Conservation (phyloP, 1,284 basidiomycete species). For the Thelephora terrestris region DNA sequence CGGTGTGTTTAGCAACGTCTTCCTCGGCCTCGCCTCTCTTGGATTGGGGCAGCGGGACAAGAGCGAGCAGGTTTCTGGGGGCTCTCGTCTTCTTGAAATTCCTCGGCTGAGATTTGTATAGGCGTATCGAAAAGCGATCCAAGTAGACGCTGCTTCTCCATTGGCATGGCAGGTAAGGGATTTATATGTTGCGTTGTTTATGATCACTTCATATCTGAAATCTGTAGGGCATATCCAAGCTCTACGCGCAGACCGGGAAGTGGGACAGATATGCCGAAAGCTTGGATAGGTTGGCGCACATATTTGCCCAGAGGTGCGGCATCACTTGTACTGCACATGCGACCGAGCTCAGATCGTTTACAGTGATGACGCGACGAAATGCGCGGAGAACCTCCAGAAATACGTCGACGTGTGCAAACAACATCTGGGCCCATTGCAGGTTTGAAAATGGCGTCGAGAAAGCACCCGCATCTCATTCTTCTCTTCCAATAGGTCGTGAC, state of each 20-base stretch:
- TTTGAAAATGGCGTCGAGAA: background rate
- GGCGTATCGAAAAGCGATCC: slow-evolving; percentile 69
- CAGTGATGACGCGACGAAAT: slow-evolving; percentile 72
- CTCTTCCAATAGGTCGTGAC: slow-evolving; percentile 44
- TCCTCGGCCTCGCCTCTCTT: slow-evolving; percentile 66
- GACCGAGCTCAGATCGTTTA: slow-evolving; percentile 2
- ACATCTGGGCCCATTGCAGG: slow-evolving; percentile 8
- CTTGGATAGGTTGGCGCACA: slow-evolving; percentile 40
- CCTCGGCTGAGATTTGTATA: slow-evolving; percentile 21
- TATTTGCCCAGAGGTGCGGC: slow-evolving; percentile 49
- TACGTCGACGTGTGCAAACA: slow-evolving; percentile 49
- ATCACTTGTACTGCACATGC: slow-evolving; percentile 1
- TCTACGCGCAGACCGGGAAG: slow-evolving; percentile 54
- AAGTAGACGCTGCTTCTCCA: slow-evolving; percentile 50
- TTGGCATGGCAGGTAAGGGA: slow-evolving; percentile 68
- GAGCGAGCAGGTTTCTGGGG: slow-evolving; percentile 66
- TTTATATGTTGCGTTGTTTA: background rate
- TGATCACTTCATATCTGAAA: slow-evolving; percentile 1
- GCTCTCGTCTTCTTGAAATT: slow-evolving; percentile 3
- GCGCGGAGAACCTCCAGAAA: slow-evolving; percentile 72
- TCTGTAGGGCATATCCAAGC: slow-evolving; percentile 57
- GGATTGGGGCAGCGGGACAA: slow-evolving; percentile 62
- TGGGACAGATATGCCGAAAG: slow-evolving; percentile 54
- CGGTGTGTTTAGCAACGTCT: slow-evolving; percentile 54
- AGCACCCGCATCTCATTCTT: background rate